Base-by-base conservation (phyloP, 1,284 basidiomycete genomes). In the Puccinia horiana region DNA sequence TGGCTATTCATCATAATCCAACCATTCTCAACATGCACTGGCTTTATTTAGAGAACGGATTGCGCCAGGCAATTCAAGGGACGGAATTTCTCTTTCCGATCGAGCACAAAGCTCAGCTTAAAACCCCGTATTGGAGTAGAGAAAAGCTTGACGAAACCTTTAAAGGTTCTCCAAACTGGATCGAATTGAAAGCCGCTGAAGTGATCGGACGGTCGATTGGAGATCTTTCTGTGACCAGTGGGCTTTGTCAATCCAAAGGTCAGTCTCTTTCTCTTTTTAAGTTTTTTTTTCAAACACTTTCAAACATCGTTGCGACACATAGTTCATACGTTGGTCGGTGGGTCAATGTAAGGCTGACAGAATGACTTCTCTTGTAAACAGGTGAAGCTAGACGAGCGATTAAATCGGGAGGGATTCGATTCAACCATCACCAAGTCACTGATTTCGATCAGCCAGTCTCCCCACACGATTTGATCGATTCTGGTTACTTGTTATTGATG, bases 231-330 rank as follows among this genome's bases (percentile, higher is more conserved):
- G 78, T 73, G 3, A 37, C 47, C 11, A 70, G 65, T 29, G 42
- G 42, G 9, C 67, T 81, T 35, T 81, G 54, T 23, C 44, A 73
- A 61, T 81, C 78, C 9, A 81, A 81, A 63, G 54, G 78, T 81
- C 35, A 81, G 77, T 77, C 32, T 37, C 29, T 47, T 35, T 1
- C 29, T 37, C 42, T 23, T 14, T 44, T 8, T 18, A 20, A 72
- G 16, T 20, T 8, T 20, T 42, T 5, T 47, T 26, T 2, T 29
- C 4, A 4, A 6, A 2, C 47, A 14, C 32, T 35, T 18, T 16
- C 5, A 49, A 6, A 4, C 44, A 32, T 52, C 11, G n/a, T 23
- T 37, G 3, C 47, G n/a, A n/a, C n/a, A n/a, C n/a, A n/a, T 54
- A 16, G 70, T 49, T 73, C 6, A 26, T 49, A 20, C 54, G 49